Conservation (phyloP, 1,284 basidiomycete genomes). For the Boletellus deceptivus region DNA sequence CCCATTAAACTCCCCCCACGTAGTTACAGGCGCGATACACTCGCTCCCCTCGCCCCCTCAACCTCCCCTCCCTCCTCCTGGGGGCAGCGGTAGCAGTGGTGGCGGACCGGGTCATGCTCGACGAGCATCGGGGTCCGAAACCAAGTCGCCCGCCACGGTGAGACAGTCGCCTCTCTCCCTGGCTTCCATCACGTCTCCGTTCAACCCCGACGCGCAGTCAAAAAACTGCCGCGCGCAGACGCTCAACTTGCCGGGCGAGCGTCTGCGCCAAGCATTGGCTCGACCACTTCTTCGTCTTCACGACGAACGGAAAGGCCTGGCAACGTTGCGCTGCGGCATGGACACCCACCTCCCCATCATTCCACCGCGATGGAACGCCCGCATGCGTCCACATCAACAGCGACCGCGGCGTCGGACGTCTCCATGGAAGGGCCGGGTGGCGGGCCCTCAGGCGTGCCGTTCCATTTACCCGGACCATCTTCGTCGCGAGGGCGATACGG, state of each 20-base stretch:
- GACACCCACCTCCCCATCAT: conserved; percentile 2
- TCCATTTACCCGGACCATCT: conserved; percentile 29
- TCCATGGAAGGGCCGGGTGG: conserved; percentile 31
- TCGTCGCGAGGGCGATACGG: conserved; percentile 28
- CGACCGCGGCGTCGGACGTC: conserved; percentile 17
- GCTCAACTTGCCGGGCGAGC: conserved; percentile 47
- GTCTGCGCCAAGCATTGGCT: conserved; percentile 42
- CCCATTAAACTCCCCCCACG: conserved; percentile 28
- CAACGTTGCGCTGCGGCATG: conserved; percentile 25
- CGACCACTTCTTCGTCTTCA: conserved; percentile 14
- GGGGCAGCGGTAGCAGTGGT: conserved; percentile 6
- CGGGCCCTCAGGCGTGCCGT: conserved; percentile 16
- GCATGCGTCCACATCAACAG: conserved; percentile 2
- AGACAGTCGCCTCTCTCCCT: conserved; percentile 34
- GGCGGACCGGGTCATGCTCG: conserved; percentile 26
- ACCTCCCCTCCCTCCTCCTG: not conserved
- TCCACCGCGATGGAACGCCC: conserved; percentile 19
- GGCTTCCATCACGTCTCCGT: conserved; percentile 34
- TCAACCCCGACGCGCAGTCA: conserved; percentile 39
- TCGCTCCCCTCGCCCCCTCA: conserved; percentile 18
- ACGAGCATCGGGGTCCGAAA: conserved; percentile 28
- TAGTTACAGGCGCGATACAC: conserved; percentile 21
- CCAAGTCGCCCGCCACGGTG: conserved; percentile 28
- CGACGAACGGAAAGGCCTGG: conserved; percentile 34
- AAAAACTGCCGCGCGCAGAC: conserved; percentile 57